Evolutionary conservation across 2,329 filamentous ascomycete species (phyloP), one percentile per base, ranked within the genome.

Genomic region (Macrophomina tecta): DNA sequence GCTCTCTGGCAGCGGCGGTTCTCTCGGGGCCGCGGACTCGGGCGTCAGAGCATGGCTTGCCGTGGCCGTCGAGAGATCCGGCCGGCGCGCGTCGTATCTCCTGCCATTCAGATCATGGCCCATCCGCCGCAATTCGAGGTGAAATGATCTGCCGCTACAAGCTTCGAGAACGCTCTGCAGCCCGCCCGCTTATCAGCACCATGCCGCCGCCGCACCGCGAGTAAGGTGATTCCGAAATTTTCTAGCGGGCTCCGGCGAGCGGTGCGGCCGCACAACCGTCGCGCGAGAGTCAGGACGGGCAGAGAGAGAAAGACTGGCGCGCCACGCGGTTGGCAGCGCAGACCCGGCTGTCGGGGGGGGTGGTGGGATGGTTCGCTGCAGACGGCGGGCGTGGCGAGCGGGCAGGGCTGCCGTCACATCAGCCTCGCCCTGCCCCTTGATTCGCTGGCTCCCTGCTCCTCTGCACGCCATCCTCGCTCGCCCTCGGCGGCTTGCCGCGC

Each of bases 91-190:
- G 58, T 23, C 46, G 46, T 52, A 53, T 64, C 61, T 64, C 61
- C 61, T 64, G 61, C 48, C 61, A 61, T 48, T 34, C 56, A 61
- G 56, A 61, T 61, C 56, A 46, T 61, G 56, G 56, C 28, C 56
- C 56, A 30, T 61, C 23, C 23, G 56, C 32, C 32, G 56, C 56
- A 46, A 46, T 61, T 61, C 56, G 56, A 46, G 3, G 56, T 53
- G 61, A 49, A 45, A 53, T 52, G 61, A 64, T 64, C 61, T 42
- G 61, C 61, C 61, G 48, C 61, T 64, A 64, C 61, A 40, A 53
- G 61, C 61, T 64, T 64, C 61, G 46, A 52, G 61, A 64, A 53
- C 61, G 61, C 58, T 62, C 58, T 62, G 58, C 58, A 62, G 58
- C 32, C 58, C 58, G 58, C 45, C 58, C 58, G 58, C 58, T 62